Conservation (phyloP, 495 filamentous ascomycete species). For the Choiromyces venosus region DNA sequence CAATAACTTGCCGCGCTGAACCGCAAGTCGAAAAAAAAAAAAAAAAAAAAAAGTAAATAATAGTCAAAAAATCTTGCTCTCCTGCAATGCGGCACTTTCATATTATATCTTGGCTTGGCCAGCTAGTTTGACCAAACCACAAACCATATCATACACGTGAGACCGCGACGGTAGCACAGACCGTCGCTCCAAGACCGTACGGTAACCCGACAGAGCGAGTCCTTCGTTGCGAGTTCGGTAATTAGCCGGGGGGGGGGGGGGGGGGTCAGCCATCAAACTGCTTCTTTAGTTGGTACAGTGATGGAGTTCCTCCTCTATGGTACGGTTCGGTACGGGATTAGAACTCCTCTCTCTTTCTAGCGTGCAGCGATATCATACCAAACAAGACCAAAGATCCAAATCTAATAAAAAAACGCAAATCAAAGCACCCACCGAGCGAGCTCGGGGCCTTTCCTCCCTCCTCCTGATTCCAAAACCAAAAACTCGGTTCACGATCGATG, state of each 20-base stretch:
- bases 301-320: neutral
- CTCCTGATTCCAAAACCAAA: neutral
- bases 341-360: too few species aligned
- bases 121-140: too few species aligned
- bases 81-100: slow-evolving; percentile 1
- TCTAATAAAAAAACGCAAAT: neutral
- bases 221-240: neutral
- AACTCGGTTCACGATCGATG: neutral
- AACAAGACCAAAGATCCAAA: neutral
- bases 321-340: too few species aligned
- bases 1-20: neutral
- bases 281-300: neutral
- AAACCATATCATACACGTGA: neutral
- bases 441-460: neutral
- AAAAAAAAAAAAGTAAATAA: too few species aligned
- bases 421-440: neutral
- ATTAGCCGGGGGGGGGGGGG: neutral
- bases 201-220: neutral
- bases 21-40: neutral
- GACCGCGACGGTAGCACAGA: neutral
- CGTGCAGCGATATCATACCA: neutral
- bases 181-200: neutral
- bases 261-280: neutral
- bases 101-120: too few species aligned
- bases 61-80: neutral